Evolutionary conservation across 1,139 yeast species (phyloP), one percentile per base, ranked within the genome.

Genomic region (Yamadazyma membranifaciens): DNA sequence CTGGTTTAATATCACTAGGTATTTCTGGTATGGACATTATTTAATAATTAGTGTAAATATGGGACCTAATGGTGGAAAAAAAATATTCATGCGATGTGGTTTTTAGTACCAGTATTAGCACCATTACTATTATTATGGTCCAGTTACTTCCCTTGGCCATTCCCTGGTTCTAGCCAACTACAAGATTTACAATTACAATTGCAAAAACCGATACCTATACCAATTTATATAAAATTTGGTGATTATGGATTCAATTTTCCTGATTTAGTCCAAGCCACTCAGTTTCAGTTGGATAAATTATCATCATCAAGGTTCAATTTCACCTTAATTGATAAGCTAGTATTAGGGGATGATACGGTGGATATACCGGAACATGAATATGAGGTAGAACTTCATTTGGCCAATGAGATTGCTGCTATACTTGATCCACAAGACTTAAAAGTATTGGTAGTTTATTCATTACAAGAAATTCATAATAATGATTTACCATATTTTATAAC

Each of bases 201-300:
- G 26, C 16, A 26, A 10, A 26, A 33, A 26, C 40, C 36, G 2
- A 49, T 58, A 6, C 45, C 51, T 3, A 51, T 67, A 10, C 63
- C 63, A 1, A 54, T 75, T 3, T 48, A 59, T 31, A 49, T 72
- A 15, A 55, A 55, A 26, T 63, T 62, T 43, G 67, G 65, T 0
- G 73, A 73, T 40, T 50, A 51, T 11, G 71, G 73, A 2, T 67
- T 75, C 45, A 45, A 49, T 7, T 69, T 78, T 38, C 81, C 81
- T 0, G 83, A 78, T 50, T 54, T 77, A 29, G 61, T 61, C 1
- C 56, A 56, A 20, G 78, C 81, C 1, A 49, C 72, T 0, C 71
- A 68, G 38, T 43, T 62, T 2, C 81, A 78, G 50, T 42, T 75
- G 1, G 62, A 67, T 36, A 27, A 40, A 4, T 14, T 28, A 6